phyloP scores from a whole-genome alignment of 2,329 filamentous ascomycete species.

The Rasamsonia emersonii region DNA sequence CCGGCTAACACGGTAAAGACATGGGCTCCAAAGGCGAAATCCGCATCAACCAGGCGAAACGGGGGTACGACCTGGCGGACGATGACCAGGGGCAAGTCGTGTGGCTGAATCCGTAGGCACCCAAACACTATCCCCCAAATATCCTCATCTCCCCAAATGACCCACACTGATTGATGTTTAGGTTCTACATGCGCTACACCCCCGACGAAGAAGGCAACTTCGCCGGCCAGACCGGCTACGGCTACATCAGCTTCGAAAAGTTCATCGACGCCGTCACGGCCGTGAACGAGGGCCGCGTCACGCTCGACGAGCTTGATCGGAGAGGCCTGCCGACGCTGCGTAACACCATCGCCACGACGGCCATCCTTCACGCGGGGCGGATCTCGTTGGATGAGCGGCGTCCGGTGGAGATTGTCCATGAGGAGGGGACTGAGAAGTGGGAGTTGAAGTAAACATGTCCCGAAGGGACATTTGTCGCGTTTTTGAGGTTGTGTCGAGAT shows the following conservation, averaged over 20 bases:
- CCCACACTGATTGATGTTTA: conserved; percentile 12
- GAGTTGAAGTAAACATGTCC: conserved; percentile 48
- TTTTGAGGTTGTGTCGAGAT: too few species aligned
- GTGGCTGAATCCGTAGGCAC: conserved; percentile 72
- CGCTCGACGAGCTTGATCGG: conserved; percentile 66
- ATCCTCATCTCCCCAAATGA: too few species aligned
- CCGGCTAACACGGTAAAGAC: conserved; percentile 32
- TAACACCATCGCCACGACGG: conserved; percentile 87
- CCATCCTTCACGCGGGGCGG: conserved; percentile 80
- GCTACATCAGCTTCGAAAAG: conserved; percentile 91
- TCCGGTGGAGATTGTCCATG: conserved; percentile 59
- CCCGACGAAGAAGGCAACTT: conserved; percentile 95
- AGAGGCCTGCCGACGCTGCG: conserved; percentile 74
- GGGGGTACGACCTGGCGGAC: conserved; percentile 89
- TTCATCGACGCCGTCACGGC: conserved; percentile 80
- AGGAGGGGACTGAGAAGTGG: conserved; percentile 44
- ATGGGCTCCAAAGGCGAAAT: conserved; percentile 78
- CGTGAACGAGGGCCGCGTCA: conserved; percentile 65
- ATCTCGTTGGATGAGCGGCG: conserved; percentile 75
- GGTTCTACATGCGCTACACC: conserved; percentile 88
- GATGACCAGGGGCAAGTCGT: conserved; percentile 58
- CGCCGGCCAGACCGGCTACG: conserved; percentile 81
- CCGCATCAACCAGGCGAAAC: conserved; percentile 83
- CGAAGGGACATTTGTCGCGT: too few species aligned
- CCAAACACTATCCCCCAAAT: too few species aligned